These are phyloP conservation scores for Apodospora peruviana DNA, from an alignment of 495 filamentous ascomycete genomes.

Conservation along the genomic window DNA sequence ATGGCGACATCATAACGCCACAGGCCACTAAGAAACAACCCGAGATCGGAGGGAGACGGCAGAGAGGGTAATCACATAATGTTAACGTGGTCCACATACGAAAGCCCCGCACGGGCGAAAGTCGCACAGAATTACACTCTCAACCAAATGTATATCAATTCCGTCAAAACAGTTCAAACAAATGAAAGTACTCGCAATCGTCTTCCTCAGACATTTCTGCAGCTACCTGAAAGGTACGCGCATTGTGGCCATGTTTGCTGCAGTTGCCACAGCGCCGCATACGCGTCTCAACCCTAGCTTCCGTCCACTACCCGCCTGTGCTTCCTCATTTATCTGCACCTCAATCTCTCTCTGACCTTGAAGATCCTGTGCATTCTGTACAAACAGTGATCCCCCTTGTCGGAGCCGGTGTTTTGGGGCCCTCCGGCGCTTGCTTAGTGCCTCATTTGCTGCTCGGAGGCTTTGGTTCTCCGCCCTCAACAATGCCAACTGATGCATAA, in stretches of 20 bases:
- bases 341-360: not conserved
- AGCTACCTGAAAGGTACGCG: conserved; percentile 2
- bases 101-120: too few relatives aligned
- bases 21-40: too few relatives aligned
- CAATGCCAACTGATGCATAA: not conserved
- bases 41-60: too few relatives aligned
- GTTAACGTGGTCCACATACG: too few relatives aligned
- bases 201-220: conserved; percentile 1
- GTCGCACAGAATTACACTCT: too few relatives aligned
- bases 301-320: not conserved
- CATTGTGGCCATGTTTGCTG: not conserved
- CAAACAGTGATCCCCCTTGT: conserved; percentile 3
- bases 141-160: not conserved
- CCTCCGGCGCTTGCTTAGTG: conserved; percentile 5
- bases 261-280: not conserved
- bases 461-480: not conserved
- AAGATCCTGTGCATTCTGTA: conserved; percentile 5
- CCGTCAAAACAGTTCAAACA: not conserved
- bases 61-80: too few relatives aligned
- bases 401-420: not conserved
- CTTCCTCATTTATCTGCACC: not conserved
- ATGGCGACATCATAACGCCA: too few relatives aligned
- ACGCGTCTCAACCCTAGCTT: not conserved
- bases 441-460: conserved; percentile 1
- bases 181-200: conserved; percentile 3